Conservation (phyloP, 768 basidiomycete species). For the Suillus paluster region DNA sequence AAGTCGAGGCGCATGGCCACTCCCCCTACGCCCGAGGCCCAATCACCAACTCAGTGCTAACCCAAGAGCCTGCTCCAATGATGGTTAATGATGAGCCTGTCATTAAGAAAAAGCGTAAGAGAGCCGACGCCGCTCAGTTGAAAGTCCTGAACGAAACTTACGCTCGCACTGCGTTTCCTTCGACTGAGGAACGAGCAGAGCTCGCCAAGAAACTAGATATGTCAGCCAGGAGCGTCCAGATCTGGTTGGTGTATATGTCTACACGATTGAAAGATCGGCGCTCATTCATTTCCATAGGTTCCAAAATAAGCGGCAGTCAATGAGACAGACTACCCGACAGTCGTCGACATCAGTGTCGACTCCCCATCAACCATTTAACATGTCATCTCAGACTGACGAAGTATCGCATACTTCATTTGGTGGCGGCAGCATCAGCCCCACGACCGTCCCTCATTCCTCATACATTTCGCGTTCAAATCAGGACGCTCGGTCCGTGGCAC, state of each 20-base stretch:
- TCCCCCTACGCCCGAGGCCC: slow-evolving; percentile 55
- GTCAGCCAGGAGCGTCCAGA: slow-evolving; percentile 85
- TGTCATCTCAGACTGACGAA: slow-evolving; percentile 41
- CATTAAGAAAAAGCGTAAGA: slow-evolving; percentile 88
- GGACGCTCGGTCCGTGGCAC: slow-evolving; percentile 43
- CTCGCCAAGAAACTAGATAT: slow-evolving; percentile 80
- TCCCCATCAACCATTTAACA: slow-evolving; percentile 54
- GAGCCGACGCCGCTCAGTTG: slow-evolving; percentile 79
- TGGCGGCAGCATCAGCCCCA: slow-evolving; percentile 34
- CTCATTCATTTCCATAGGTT: slow-evolving; percentile 58
- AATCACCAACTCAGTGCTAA: slow-evolving; percentile 35
- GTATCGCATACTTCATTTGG: slow-evolving; percentile 40
- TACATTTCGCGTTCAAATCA: slow-evolving; percentile 46
- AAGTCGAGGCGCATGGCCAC: slow-evolving; percentile 43
- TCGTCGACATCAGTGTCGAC: slow-evolving; percentile 48
- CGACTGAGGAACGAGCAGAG: slow-evolving; percentile 82
- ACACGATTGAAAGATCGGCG: slow-evolving; percentile 19
- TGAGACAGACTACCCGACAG: slow-evolving; percentile 78
- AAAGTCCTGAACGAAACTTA: slow-evolving; percentile 84
- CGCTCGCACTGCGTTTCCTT: slow-evolving; percentile 82
- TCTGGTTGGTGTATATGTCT: slow-evolving; percentile 59
- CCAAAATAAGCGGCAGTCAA: slow-evolving; percentile 85
- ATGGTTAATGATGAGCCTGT: slow-evolving; percentile 61
- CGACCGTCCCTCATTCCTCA: slow-evolving; percentile 33
- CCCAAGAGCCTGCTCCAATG: slow-evolving; percentile 37